Conservation (phyloP, 208 protist genomes). For the Borovskyia barvae region DNA sequence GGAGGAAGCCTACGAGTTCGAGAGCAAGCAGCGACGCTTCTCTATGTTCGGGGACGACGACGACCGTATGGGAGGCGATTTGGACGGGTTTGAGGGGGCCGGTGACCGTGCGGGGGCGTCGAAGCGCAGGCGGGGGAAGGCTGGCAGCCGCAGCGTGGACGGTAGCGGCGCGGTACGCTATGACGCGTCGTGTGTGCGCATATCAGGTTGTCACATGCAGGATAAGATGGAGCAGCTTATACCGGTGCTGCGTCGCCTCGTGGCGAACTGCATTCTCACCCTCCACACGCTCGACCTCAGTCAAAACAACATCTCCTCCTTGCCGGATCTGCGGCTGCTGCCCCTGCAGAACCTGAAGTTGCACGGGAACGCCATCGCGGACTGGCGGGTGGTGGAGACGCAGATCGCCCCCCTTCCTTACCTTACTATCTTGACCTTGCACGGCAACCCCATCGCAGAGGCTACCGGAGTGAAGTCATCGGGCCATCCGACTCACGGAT, state of each 20-base stretch:
- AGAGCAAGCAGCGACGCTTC: constrained; percentile 35
- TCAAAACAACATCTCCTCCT: constrained; percentile 51
- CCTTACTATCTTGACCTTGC: constrained; percentile 57
- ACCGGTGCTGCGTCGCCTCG: constrained; percentile 62
- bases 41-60: constrained; percentile 31
- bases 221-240: constrained; percentile 51
- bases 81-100: background rate
- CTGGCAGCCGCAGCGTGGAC: background rate
- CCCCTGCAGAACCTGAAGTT: constrained; percentile 71
- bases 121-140: background rate
- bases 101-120: background rate
- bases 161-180: constrained; percentile 23
- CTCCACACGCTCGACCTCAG: constrained; percentile 79
- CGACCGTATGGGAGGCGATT: background rate
- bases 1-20: constrained; percentile 90
- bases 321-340: constrained; percentile 67
- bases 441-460: constrained; percentile 85
- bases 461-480: constrained; percentile 3
- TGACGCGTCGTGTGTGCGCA: constrained; percentile 65
- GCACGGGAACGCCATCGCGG: constrained; percentile 74
- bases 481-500: background rate
- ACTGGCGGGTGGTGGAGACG: constrained; percentile 69
- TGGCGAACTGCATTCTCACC: constrained; percentile 72
- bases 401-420: constrained; percentile 64
- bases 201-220: constrained; percentile 59